Conservation (phyloP, 108 stramenopile species). For the Cyclostephanos tholiformis region DNA sequence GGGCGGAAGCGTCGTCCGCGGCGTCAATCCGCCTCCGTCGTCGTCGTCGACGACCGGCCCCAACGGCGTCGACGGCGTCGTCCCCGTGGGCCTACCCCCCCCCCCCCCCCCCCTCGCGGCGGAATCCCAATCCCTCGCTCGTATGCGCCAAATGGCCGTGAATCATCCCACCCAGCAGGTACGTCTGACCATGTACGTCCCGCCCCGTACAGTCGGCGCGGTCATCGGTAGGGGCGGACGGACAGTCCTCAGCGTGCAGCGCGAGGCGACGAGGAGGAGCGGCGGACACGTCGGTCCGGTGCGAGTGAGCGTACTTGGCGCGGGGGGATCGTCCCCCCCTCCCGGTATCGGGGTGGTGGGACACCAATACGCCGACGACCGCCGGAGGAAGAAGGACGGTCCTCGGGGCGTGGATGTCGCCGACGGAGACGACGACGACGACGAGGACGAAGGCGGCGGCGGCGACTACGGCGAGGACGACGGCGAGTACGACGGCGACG, state of each 20-base stretch:
- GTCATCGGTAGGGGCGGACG: conserved; percentile 76
- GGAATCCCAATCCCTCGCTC: neutral
- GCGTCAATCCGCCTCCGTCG: neutral
- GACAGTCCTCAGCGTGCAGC: conserved; percentile 69
- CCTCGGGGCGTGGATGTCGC: neutral
- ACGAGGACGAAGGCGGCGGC: conserved; percentile 1
- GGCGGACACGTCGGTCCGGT: conserved; percentile 37
- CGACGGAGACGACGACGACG: conserved; percentile 3
- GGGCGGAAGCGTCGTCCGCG: neutral
- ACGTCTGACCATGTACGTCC: conserved; percentile 72
- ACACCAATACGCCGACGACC: neutral
- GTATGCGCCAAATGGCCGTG: conserved; percentile 36
- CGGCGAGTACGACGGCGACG: conserved; percentile 35
- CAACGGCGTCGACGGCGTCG: neutral
- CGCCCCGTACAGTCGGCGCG: conserved; percentile 72
- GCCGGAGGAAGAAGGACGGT: conserved; percentile 35
- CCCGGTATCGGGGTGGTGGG: neutral
- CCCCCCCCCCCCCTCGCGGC: neutral
- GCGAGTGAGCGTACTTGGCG: conserved; percentile 56
- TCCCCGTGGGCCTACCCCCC: too few species aligned
- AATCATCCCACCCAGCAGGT: conserved; percentile 42
- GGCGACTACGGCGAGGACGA: conserved; percentile 9
- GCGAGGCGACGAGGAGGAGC: conserved; percentile 54
- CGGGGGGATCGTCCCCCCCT: conserved; percentile 5
- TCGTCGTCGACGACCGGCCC: neutral